Evolutionary conservation across 352 stramenopile genomes (phyloP), one percentile per base, ranked within the genome.

Genomic region (Phytophthora sojae): DNA sequence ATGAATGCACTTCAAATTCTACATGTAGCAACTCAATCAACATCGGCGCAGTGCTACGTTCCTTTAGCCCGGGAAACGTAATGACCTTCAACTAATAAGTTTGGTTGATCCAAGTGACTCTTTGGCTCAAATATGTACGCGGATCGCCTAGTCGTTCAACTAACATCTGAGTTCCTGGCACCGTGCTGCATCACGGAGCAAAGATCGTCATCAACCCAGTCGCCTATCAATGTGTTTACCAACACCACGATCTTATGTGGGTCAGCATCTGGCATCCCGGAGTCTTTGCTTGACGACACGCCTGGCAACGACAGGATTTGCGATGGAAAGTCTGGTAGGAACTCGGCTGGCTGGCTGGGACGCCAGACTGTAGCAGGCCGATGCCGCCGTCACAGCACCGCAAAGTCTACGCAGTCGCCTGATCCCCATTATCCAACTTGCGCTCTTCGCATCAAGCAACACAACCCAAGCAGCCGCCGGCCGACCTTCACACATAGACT

Each of bases 281-380:
- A 71, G 56, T 39, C 32, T 53, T 45, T 23, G 19, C 56, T 65
- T 29, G 49, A 65, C 64, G 47, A 71, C 37, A 54, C 55, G 37
- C 55, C 54, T 49, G 23, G 30, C 39, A 71, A 55, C 64, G 56
- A 71, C 64, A 66, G 64, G 64, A 71, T 71, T n/a, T 71, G 64
- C 23, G 63, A 6, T 54, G 25, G 17, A 51, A 9, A 26, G 63
- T 15, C 11, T 45, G 39, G 39, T 14, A 19, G 11, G 39, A 45
- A n/a, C 39, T 45, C 39, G 39, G 7, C 25, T 32, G 23, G 21
- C 21, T 21, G 21, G 21, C 21, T 21, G 21, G 21, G 21, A 21
- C 21, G 21, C 21, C 21, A 21, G 21, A 21, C 21, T 21, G 1
- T 21, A 21, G 21, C 21, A 21, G 21, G 21, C 21, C 21, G 21